phyloP scores from a whole-genome alignment of 2,329 filamentous ascomycete genomes.

The Plenodomus lindquistii region DNA sequence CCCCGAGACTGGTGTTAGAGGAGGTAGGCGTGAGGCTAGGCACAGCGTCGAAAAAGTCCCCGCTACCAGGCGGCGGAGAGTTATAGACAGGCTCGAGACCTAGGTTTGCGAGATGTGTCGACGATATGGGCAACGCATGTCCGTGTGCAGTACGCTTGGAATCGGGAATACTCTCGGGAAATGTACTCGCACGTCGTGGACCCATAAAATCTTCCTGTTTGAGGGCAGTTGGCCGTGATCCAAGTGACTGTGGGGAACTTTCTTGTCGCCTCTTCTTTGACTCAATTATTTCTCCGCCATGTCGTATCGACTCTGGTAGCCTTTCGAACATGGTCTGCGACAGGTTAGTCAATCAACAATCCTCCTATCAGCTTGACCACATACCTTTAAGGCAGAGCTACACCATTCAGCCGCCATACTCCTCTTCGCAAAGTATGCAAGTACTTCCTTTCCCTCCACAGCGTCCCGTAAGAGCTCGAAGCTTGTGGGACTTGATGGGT shows the following conservation, averaged over 20 bases:
- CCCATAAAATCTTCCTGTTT: constrained; percentile 27
- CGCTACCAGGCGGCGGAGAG: constrained; percentile 29
- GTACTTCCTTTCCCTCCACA: constrained; percentile 78
- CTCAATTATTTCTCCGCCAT: constrained; percentile 30
- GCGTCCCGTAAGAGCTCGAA: constrained; percentile 85
- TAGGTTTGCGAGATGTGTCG: constrained; percentile 32
- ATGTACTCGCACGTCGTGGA: constrained; percentile 41
- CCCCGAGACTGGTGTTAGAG: constrained; percentile 32
- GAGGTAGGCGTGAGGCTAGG: constrained; percentile 42
- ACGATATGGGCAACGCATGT: constrained; percentile 33
- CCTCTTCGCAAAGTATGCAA: constrained; percentile 76
- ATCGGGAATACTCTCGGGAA: constrained; percentile 39
- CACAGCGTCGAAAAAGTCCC: constrained; percentile 35
- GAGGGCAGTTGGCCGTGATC: constrained; percentile 27
- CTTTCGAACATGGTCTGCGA: constrained; percentile 78
- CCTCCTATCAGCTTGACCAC: constrained; percentile 28
- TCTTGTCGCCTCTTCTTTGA: constrained; percentile 46
- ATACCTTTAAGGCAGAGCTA: constrained; percentile 74
- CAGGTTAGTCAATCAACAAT: constrained; percentile 11
- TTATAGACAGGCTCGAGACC: constrained; percentile 33
- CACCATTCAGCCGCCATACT: constrained; percentile 90
- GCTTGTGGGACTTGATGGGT: constrained; percentile 73
- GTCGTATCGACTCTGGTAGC: constrained; percentile 71
- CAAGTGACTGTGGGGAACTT: constrained; percentile 39
- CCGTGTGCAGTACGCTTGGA: constrained; percentile 29